Evolutionary conservation across 495 filamentous ascomycete genomes (phyloP).

Genomic region (Neurospora sublineolata): DNA sequence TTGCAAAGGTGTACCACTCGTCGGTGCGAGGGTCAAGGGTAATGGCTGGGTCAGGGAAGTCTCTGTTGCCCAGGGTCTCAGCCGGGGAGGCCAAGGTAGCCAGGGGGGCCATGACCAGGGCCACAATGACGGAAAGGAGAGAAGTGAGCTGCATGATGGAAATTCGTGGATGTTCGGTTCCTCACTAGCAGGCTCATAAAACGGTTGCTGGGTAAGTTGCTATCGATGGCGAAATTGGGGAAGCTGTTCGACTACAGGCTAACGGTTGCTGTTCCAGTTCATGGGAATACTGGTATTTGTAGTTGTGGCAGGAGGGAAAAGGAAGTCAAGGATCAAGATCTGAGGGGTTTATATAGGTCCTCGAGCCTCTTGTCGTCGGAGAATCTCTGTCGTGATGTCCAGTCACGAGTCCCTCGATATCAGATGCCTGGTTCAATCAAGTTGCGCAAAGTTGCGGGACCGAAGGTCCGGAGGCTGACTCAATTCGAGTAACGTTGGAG

Average conservation of each 20-base stretch:
- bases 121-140: background rate
- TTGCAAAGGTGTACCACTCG: conserved; percentile 27
- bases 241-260: background rate
- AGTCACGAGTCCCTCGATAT: background rate
- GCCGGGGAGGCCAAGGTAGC: background rate
- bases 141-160: background rate
- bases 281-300: background rate
- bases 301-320: background rate
- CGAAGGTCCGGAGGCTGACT: background rate
- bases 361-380: background rate
- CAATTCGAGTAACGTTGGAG: background rate
- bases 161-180: background rate
- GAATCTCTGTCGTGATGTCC: background rate
- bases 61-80: conserved; percentile 2
- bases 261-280: background rate
- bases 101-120: background rate
- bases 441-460: background rate
- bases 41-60: conserved; percentile 27
- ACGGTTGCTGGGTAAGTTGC: background rate
- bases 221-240: background rate
- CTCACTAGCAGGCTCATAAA: background rate
- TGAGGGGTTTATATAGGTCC: background rate
- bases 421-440: background rate
- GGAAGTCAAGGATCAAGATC: background rate
- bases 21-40: conserved; percentile 13